Evolutionary conservation across 805 yeast species (phyloP), one percentile per base, ranked within the genome.

Genomic region (Gaillardinia entomophila): DNA sequence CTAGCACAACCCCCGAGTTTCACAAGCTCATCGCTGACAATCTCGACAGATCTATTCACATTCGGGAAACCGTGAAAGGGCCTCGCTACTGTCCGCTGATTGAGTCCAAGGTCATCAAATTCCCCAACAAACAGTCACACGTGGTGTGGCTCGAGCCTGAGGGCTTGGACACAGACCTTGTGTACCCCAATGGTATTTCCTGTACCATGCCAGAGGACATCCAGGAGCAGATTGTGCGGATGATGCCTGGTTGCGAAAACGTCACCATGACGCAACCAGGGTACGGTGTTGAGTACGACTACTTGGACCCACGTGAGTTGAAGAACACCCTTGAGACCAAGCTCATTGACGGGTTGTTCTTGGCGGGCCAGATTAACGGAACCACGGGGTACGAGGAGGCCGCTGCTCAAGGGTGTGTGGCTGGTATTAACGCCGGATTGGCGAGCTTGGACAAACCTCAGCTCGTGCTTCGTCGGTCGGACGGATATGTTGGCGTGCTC

Each of bases 341-440:
- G 47, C 56, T 73, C 3, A 77, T 92, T 2, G 60, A 69, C 8
- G 97, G 97, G 0, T 58, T 92, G 24, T 92, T 62, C 53, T 63
- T 92, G 28, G 99, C 98, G 0, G 99, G 99, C 1, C 99, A 92
- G 56, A 92, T 92, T 26, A 92, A 92, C 51, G 99, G 99, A 22
- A 92, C 99, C 0, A 92, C 99, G 0, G 99, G 99, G 0, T 92
- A 92, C 48, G 99, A 92, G 61, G 99, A 92, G 54, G 99, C 99
- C 0, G 96, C 96, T 2, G 83, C 97, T 0, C 98, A 92, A 51
- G 99, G 99, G 1, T 70, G 87, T 33, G 62, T 92, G 28, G 98
- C 99, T 1, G 99, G 99, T 7, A 80, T 89, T 25, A 92, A 92
- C 55, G 97, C 98, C 0, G 96, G 96, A 0, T 62, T 87, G 16